Evolutionary conservation across 371 early-diverging fungal species (phyloP), one percentile per base, ranked within the genome.

Genomic region (Entomophthora muscae): DNA sequence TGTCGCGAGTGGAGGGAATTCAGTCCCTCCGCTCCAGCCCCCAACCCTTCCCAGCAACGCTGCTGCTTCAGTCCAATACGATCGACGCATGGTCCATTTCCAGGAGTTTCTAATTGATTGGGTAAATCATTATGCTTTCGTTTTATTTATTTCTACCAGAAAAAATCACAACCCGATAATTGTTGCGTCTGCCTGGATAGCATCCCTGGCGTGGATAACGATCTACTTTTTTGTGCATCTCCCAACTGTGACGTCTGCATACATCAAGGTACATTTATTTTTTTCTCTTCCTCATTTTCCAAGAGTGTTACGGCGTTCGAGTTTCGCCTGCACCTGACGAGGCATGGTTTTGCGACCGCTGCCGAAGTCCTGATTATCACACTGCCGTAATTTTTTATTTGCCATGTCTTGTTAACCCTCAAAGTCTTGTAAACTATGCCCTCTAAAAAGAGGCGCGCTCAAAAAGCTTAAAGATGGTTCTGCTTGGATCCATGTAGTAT

Each of bases 231-330:
- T 54, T 64, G 64, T 51, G 64, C 64, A 21, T 54, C 55, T n/a
- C 64, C 64, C 10, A 54, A 27, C 10, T 64, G 64, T 29, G 64
- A 64, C 24, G 64, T 64, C n/a, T 64, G 64, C 33, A 42, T 64
- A 26, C 64, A 64, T 64, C 57, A 64, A 64, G 64, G 64, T 64
- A 56, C 22, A 17, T 63, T 5, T 17, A 10, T 23, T 12, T 54
- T 22, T 32, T 57, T 13, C 2, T 17, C 53, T 5, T 54, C 17
- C 21, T 54, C 3, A 32, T 33, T 52, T 26, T 22, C 22, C 21
- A 42, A 64, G 64, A 64, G 33, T 64, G 64, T 51, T 64, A 64
- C 29, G 64, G 64, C 1, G 31, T 64, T 42, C n/a, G 22, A 29
- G 42, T 12, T 23, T 33, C 30, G 2, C 57, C 64, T 13, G 22